phyloP scores from a whole-genome alignment of 495 filamentous ascomycete genomes.

The Xylaria castorea region DNA sequence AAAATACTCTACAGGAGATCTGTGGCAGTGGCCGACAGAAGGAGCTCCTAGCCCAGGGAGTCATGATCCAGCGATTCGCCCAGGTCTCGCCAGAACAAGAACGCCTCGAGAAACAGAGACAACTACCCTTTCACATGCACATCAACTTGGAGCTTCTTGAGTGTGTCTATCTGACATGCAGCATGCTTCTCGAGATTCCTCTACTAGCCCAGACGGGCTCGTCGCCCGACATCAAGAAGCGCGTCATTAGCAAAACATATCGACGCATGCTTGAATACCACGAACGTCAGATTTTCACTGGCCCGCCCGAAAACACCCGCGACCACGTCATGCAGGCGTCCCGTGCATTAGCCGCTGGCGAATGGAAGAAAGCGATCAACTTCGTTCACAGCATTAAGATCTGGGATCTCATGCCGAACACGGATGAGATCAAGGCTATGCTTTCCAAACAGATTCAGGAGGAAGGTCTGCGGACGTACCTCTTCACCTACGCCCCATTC shows the following conservation, averaged over 20 bases:
- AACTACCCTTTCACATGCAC: constrained; percentile 99
- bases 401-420: constrained; percentile 93
- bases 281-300: constrained; percentile 98
- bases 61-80: constrained; percentile 94
- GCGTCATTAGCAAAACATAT: constrained; percentile 99
- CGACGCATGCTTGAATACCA: constrained; percentile 99
- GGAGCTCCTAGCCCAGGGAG: constrained; percentile 95
- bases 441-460: constrained; percentile 97
- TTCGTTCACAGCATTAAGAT: constrained; percentile 98
- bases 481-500: constrained; percentile 99
- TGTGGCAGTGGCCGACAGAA: constrained; percentile 97
- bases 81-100: constrained; percentile 98
- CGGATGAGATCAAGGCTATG: constrained; percentile 93
- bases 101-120: constrained; percentile 91
- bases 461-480: constrained; percentile 95
- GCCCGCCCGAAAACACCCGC: constrained; percentile 96
- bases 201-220: constrained; percentile 96
- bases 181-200: constrained; percentile 98
- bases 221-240: constrained; percentile 94
- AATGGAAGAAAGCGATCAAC: constrained; percentile 95
- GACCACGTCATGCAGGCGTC: constrained; percentile 99
- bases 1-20: constrained; percentile 95
- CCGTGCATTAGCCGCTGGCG: constrained; percentile 92
- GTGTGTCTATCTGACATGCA: constrained; percentile 97
- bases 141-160: constrained; percentile 99